A percentile compares a stretch with the other conserved stretches of the same genome.
Conservation (phyloP, 2,329 filamentous ascomycete genomes). For the Elsinoe australis region DNA sequence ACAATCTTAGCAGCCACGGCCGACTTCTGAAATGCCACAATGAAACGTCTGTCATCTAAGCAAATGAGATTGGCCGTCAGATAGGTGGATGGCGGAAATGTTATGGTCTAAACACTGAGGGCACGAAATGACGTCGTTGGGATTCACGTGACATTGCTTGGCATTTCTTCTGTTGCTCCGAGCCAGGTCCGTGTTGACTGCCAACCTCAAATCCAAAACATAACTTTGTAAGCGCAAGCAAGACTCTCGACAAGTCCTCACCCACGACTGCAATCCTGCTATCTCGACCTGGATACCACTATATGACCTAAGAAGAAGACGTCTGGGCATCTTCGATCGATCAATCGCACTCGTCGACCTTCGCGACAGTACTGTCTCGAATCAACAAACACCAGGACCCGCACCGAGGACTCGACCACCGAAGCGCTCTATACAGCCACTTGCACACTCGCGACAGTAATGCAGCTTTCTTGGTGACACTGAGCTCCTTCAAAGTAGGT, state of each 20-base stretch:
- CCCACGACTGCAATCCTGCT: too few species aligned
- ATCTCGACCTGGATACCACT: not conserved
- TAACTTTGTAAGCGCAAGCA: too few species aligned
- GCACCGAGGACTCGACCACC: not conserved
- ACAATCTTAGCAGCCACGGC: not conserved
- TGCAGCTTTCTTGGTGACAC: constrained; percentile 4
- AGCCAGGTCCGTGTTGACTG: too few species aligned
- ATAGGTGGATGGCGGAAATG: not conserved
- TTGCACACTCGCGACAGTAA: constrained; percentile 1
- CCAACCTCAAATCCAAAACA: too few species aligned
- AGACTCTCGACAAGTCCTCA: too few species aligned
- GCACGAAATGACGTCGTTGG: not conserved
- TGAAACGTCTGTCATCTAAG: not conserved
- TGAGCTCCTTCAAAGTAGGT: too few species aligned
- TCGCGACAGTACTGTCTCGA: not conserved
- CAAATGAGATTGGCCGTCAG: not conserved
- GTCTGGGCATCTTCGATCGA: not conserved
- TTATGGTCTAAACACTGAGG: not conserved
- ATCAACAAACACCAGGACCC: constrained; percentile 4
- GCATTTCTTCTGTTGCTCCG: not conserved
- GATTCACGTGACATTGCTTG: not conserved
- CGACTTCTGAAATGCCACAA: too few species aligned
- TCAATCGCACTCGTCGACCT: not conserved
- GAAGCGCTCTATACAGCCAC: not conserved
- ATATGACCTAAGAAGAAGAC: not conserved